phyloP scores from a whole-genome alignment of 2,329 filamentous ascomycete genomes.

The Stachybotrys elegans region DNA sequence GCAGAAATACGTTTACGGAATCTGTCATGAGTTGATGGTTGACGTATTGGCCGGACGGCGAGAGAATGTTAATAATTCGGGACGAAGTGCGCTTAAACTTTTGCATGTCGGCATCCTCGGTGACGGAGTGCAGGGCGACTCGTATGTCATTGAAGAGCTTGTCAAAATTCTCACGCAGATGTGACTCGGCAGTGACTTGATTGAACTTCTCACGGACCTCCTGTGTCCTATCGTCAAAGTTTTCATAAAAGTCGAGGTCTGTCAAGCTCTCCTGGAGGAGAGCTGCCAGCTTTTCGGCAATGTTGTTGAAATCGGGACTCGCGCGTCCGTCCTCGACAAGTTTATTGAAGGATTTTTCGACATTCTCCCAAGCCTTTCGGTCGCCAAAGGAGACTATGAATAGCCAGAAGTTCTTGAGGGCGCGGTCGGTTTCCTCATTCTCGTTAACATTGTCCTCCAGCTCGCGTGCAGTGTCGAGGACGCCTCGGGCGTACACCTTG shows the following conservation, averaged over 20 bases:
- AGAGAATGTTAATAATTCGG: conserved; percentile 66
- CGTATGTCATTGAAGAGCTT: conserved; percentile 65
- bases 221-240: conserved; percentile 54
- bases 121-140: conserved; percentile 61
- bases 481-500: conserved; percentile 67
- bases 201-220: conserved; percentile 50
- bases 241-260: conserved; percentile 80
- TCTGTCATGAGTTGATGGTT: conserved; percentile 73
- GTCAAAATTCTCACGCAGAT: conserved; percentile 68
- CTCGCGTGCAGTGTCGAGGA: conserved; percentile 60
- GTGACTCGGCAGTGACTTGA: conserved; percentile 62
- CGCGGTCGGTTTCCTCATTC: conserved; percentile 70
- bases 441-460: conserved; percentile 66
- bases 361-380: conserved; percentile 65
- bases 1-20: conserved; percentile 73
- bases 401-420: conserved; percentile 74
- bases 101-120: conserved; percentile 67
- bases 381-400: conserved; percentile 78
- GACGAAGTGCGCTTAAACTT: conserved; percentile 62
- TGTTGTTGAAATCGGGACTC: conserved; percentile 76
- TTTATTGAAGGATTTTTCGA: conserved; percentile 62
- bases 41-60: conserved; percentile 55
- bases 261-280: conserved; percentile 77
- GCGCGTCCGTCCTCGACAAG: conserved; percentile 69
- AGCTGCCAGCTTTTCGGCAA: conserved; percentile 68